phyloP scores from a whole-genome alignment of 2,329 filamentous ascomycete species.

The Penicillium brasilianum region DNA sequence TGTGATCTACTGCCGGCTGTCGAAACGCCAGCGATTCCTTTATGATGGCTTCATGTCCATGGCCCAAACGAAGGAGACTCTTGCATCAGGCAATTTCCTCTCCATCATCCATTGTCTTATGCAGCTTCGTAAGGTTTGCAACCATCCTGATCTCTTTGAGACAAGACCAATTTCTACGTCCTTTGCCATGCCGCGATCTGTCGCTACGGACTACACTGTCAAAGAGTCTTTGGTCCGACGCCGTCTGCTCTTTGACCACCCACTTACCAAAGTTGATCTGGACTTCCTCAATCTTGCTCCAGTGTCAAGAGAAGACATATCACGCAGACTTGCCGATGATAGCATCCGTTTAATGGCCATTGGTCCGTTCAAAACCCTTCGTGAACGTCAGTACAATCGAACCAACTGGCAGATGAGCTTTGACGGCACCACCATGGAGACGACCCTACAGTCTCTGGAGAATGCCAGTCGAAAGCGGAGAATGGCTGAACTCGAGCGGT shows the following conservation, averaged over 20 bases:
- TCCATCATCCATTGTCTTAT: conserved; percentile 98
- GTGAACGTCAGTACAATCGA: conserved; percentile 68
- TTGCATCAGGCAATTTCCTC: conserved; percentile 92
- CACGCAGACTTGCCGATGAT: conserved; percentile 56
- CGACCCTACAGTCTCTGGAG: conserved; percentile 74
- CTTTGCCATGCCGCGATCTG: conserved; percentile 85
- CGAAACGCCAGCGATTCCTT: conserved; percentile 90
- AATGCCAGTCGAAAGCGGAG: conserved; percentile 70
- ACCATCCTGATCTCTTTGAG: conserved; percentile 95
- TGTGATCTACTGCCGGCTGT: conserved; percentile 92
- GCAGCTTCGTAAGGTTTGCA: conserved; percentile 97
- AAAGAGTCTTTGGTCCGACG: conserved; percentile 73
- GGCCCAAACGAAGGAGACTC: conserved; percentile 83
- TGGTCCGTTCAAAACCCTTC: conserved; percentile 69
- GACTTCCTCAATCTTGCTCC: conserved; percentile 81
- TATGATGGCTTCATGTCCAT: conserved; percentile 96
- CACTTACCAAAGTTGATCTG: conserved; percentile 70
- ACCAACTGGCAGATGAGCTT: conserved; percentile 62
- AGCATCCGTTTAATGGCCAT: conserved; percentile 73
- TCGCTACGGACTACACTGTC: conserved; percentile 73
- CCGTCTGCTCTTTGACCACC: conserved; percentile 65
- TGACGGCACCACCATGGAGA: conserved; percentile 70
- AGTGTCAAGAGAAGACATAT: conserved; percentile 70
- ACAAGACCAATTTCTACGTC: conserved; percentile 96
- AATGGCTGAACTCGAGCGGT: conserved; percentile 79